These are phyloP conservation scores for Fusarium chlamydosporum DNA, from an alignment of 2,329 filamentous ascomycete genomes.

Conservation along the genomic window DNA sequence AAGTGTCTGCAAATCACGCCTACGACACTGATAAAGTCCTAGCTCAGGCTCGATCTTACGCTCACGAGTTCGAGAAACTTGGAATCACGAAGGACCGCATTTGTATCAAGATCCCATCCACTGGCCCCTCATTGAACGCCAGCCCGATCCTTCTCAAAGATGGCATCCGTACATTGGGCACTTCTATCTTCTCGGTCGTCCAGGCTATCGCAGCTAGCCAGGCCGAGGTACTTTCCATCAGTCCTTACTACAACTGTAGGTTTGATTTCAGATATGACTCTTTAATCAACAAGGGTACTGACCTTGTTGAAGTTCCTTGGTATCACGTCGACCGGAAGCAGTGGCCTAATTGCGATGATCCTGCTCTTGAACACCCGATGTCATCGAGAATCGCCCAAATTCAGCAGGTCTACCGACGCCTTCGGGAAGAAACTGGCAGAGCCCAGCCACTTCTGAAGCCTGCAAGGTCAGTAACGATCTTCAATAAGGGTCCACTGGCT, in stretches of 20 bases:
- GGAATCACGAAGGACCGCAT: constrained; percentile 6
- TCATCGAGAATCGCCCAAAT: constrained; percentile 12
- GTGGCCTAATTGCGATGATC: constrained; percentile 17
- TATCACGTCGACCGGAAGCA: constrained; percentile 3
- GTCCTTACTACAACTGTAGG: constrained; percentile 15
- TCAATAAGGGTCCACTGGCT: rapidly evolving
- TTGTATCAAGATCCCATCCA: constrained; percentile 20
- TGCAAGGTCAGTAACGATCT: constrained; percentile 1
- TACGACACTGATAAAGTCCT: constrained; percentile 13
- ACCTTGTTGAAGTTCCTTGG: neutral
- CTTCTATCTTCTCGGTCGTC: constrained; percentile 15
- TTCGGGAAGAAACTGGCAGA: constrained; percentile 4
- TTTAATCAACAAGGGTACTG: rapidly evolving
- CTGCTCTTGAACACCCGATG: constrained; percentile 25
- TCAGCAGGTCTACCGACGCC: neutral
- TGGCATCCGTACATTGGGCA: constrained; percentile 15
- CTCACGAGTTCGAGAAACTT: constrained; percentile 3
- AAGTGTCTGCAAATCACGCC: constrained; percentile 11
- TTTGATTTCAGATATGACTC: rapidly evolving
- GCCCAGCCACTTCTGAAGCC: constrained; percentile 9
- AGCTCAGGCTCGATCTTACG: neutral
- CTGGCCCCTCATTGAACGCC: constrained; percentile 18
- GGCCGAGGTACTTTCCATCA: neutral
- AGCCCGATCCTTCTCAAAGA: constrained; percentile 6
- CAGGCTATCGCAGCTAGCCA: constrained; percentile 8